phyloP scores from a whole-genome alignment of 2,329 filamentous ascomycete genomes.

The Penicillium sp. region DNA sequence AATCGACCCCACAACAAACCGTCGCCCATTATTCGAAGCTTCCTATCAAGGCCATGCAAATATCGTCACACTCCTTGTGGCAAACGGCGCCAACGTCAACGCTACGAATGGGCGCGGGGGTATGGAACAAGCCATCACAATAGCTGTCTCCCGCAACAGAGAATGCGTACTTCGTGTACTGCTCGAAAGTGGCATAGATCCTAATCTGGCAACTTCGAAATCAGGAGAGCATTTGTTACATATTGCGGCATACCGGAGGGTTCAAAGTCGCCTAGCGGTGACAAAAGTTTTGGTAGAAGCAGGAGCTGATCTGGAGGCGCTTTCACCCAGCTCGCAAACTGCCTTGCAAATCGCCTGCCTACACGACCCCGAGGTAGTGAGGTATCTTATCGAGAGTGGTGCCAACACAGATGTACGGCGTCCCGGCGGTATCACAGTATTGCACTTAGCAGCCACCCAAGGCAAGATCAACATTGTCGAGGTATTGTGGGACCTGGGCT shows the following conservation, averaged over 20 bases:
- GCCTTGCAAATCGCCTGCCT: not conserved
- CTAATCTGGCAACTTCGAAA: not conserved
- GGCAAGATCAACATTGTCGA: not conserved
- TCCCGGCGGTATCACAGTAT: not conserved
- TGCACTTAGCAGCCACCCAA: slow-evolving; percentile 4
- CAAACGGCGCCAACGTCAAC: not conserved
- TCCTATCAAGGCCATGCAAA: not conserved
- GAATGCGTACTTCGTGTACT: not conserved
- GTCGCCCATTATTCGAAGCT: not conserved
- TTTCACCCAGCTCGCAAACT: not conserved
- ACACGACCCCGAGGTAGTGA: not conserved
- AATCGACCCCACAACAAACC: not conserved
- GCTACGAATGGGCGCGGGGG: not conserved
- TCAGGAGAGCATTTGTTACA: not conserved
- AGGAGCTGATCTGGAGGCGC: slow-evolving; percentile 4
- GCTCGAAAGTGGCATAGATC: slow-evolving; percentile 2
- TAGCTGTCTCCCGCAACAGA: not conserved
- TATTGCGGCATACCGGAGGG: not conserved
- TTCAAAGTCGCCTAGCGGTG: not conserved
- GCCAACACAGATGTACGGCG: not conserved
- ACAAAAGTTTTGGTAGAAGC: not conserved
- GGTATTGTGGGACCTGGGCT: slow-evolving; percentile 8
- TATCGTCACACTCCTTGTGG: not conserved
- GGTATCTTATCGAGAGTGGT: slow-evolving; percentile 4
- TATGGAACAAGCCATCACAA: not conserved